Percentiles rank a stretch among this genome's conserved stretches.
phyloP scores from a whole-genome alignment of 2,329 filamentous ascomycete species.

The Mycosphaerella sp. region DNA sequence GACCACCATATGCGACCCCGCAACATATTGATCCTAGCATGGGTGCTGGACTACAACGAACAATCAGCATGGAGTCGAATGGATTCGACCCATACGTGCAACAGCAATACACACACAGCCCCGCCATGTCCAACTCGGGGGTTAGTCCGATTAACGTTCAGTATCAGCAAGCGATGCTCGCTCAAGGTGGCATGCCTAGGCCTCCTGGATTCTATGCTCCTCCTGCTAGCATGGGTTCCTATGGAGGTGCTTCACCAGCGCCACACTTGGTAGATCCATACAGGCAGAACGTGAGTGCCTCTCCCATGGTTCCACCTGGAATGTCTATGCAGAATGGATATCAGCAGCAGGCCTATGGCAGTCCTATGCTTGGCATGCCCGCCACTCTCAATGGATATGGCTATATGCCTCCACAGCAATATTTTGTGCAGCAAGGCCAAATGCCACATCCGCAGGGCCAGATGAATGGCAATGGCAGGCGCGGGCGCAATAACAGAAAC shows the following conservation, averaged over 20 bases:
- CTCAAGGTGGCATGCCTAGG: conserved; percentile 34
- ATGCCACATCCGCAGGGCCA: conserved; percentile 18
- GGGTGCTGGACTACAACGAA: conserved; percentile 37
- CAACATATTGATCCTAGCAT: conserved; percentile 32
- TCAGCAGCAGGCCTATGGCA: conserved; percentile 24
- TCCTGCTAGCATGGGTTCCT: conserved; percentile 21
- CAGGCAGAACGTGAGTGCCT: conserved; percentile 35
- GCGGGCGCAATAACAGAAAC: conserved; percentile 11
- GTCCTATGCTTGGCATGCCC: conserved; percentile 28
- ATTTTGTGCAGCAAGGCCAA: conserved; percentile 22
- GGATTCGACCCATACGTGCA: conserved; percentile 43
- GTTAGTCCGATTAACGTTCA: conserved; percentile 40
- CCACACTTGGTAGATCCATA: conserved; percentile 39
- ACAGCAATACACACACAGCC: conserved; percentile 35
- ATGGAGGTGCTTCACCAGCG: conserved; percentile 26
- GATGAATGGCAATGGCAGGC: conserved; percentile 20
- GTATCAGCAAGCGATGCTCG: conserved; percentile 52
- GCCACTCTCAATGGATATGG: conserved; percentile 26
- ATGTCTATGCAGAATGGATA: conserved; percentile 29
- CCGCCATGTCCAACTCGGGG: conserved; percentile 34
- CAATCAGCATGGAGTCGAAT: conserved; percentile 46
- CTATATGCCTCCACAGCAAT: conserved; percentile 25
- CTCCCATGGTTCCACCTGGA: conserved; percentile 39
- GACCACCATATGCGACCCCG: conserved; percentile 34
- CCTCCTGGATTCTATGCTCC: conserved; percentile 31